Conservation (phyloP, 495 filamentous ascomycete species). For the Xeromyces bisporus region DNA sequence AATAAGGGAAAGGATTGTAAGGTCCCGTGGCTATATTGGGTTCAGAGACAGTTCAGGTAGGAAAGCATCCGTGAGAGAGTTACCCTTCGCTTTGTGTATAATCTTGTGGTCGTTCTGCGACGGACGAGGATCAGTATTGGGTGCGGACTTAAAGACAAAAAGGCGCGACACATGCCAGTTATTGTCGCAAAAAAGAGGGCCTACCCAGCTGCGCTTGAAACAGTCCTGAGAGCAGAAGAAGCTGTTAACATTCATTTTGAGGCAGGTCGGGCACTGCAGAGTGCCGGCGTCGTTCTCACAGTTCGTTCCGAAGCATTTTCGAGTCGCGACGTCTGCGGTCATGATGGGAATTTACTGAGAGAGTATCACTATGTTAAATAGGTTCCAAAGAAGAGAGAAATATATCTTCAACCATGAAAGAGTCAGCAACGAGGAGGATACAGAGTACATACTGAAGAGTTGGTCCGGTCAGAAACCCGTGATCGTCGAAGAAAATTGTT, state of each 20-base stretch:
- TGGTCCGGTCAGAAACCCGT: no score
- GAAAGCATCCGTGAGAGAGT: conserved; percentile 51
- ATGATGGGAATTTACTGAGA: conserved; percentile 2
- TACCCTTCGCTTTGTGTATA: conserved; percentile 69
- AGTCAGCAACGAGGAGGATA: background rate
- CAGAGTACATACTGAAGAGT: background rate
- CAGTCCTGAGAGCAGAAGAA: conserved; percentile 98
- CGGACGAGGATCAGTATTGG: conserved; percentile 11
- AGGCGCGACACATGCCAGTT: conserved; percentile 10
- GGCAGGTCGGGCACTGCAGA: conserved; percentile 85
- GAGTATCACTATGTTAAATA: background rate
- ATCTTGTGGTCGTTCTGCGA: conserved; percentile 65
- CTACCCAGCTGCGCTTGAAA: conserved; percentile 97
- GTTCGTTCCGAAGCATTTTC: conserved; percentile 63
- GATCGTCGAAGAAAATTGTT: no score
- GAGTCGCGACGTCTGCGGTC: conserved; percentile 23
- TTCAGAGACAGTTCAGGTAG: conserved; percentile 68
- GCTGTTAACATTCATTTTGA: conserved; percentile 78
- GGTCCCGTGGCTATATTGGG: conserved; percentile 74
- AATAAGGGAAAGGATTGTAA: conserved; percentile 84
- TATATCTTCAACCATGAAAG: background rate
- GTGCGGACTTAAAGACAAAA: conserved; percentile 2
- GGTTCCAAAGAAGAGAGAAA: background rate
- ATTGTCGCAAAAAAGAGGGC: conserved; percentile 18
- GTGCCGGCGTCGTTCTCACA: conserved; percentile 70